Base-by-base conservation (phyloP, 306 rosid genomes). In the Luffa aegyptiaca region DNA sequence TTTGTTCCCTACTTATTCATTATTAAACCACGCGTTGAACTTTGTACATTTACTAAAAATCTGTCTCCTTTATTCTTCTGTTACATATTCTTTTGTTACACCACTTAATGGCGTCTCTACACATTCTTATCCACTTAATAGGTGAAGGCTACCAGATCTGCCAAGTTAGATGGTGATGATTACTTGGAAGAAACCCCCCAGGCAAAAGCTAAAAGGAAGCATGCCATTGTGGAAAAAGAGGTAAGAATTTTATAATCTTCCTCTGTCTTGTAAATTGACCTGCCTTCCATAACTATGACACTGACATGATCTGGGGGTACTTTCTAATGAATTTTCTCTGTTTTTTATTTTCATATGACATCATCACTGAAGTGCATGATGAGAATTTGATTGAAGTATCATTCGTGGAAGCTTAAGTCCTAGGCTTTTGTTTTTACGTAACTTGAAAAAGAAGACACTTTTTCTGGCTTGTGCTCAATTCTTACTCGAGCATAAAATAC, bases 201-300 rank as follows among this genome's bases (percentile, higher is more conserved):
- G 84, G 57, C 81, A 74, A 74, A 74, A 77, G 46, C 57, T 85
- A 86, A 75, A 81, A 80, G 84, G 84, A 85, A 82, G 77, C 37
- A 42, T 55, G 21, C 80, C 44, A 36, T 69, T 75, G 83, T 10
- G 26, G 75, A 73, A 80, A 86, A 64, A 65, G 80, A 82, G 86
- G 90, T 89, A 80, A 76, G 76, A 70, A 51, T 33, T 76, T 46
- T 74, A 56, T 65, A 77, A 76, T 75, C n/a, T 42, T 33, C 62
- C 57, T 49, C 52, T 51, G 59, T 58, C 42, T 58, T 18, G 66
- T 76, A 39, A 51, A 18, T 73, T 49, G 42, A 48, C 56, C 56
- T 46, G 57, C 42, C n/a, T 72, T 21, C 20, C 37, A 5, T 31
- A 46, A 17, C 77, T 53, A 21, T 46, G 21, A 7, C 26, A 7